Evolutionary conservation across 2,329 filamentous ascomycete species (phyloP).

Genomic region (Coleophoma crateriformis): DNA sequence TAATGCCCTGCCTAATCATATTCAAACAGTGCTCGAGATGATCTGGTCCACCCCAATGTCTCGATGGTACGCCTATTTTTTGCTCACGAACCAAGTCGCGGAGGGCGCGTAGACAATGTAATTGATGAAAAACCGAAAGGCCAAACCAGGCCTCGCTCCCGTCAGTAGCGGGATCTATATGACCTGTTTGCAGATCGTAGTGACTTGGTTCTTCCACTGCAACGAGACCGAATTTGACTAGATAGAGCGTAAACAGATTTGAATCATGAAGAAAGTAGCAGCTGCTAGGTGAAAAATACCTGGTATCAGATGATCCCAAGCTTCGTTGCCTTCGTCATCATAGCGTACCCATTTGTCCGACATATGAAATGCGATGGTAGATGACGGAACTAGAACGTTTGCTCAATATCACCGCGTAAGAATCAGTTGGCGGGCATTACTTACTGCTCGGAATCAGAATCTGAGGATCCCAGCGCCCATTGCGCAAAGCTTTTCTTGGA

Average conservation of each 20-base stretch:
- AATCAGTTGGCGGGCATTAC: neutral
- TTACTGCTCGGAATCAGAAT: neutral
- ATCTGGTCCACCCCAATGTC: neutral
- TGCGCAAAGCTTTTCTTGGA: neutral
- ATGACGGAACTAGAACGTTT: neutral
- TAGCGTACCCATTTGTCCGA: neutral
- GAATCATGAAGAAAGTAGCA: neutral
- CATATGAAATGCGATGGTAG: neutral
- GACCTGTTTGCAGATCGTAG: neutral
- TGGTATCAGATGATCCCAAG: neutral
- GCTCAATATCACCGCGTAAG: neutral
- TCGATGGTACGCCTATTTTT: neutral
- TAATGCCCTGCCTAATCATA: conserved; percentile 3
- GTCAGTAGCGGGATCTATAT: neutral
- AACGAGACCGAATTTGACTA: neutral
- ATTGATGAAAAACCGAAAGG: neutral
- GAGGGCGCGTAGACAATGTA: neutral
- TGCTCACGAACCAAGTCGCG: neutral
- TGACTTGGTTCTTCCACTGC: neutral
- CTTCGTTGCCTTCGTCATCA: neutral
- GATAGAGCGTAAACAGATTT: neutral
- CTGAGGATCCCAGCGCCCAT: neutral
- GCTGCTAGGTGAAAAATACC: neutral
- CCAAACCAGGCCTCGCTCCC: neutral
- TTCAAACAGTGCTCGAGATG: conserved; percentile 2